Evolutionary conservation across 176 grass and related monocot species (phyloP).

Genomic region (Bothriochloa decipiens): DNA sequence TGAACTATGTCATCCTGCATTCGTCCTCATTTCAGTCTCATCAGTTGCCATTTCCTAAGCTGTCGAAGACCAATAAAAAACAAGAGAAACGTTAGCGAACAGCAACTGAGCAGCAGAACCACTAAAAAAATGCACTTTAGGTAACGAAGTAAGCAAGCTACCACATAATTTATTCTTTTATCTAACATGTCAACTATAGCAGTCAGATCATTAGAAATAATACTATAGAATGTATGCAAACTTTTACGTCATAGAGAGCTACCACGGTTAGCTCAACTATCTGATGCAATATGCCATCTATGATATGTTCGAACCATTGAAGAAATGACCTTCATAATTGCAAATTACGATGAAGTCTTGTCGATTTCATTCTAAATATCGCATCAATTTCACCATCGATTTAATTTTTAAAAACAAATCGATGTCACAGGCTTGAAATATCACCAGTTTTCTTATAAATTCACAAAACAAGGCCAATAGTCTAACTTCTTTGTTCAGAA

Average conservation of each 20-base stretch:
- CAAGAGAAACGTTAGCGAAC: slow-evolving; percentile 7
- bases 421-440: not conserved
- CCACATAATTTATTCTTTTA: not conserved
- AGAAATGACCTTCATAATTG: not conserved
- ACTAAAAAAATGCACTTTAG: not conserved
- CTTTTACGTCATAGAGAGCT: not conserved
- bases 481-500: slow-evolving; percentile 28
- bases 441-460: slow-evolving; percentile 4
- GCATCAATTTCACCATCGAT: not conserved
- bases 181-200: not conserved
- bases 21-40: slow-evolving; percentile 12
- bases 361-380: not conserved
- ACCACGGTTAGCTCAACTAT: slow-evolving; percentile 7
- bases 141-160: slow-evolving; percentile 1
- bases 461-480: not conserved
- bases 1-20: slow-evolving; percentile 46
- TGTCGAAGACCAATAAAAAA: not conserved
- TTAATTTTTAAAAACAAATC: not conserved
- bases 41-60: slow-evolving; percentile 38
- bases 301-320: no score
- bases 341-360: not conserved
- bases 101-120: not conserved
- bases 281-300: slow-evolving; percentile 9
- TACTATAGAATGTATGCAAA: not conserved
- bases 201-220: not conserved